Percentiles rank a stretch among this genome's conserved stretches.
Evolutionary conservation across 2,329 filamentous ascomycete genomes (phyloP).

Genomic region (Aschersonia sp.): DNA sequence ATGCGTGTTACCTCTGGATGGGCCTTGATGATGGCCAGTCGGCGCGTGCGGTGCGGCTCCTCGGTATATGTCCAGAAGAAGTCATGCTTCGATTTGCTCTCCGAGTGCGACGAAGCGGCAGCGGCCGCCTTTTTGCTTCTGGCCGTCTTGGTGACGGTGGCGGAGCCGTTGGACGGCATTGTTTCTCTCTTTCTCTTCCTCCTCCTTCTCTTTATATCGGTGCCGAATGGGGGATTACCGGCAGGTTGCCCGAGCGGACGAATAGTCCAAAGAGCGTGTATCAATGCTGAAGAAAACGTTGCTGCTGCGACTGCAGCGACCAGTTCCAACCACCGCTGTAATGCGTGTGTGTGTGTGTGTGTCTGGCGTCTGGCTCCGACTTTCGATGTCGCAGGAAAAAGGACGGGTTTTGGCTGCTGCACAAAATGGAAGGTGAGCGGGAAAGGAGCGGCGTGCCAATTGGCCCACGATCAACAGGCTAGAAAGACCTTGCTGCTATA

Average conservation of each 20-base stretch:
- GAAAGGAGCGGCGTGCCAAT: too few relatives aligned
- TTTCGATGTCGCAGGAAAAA: too few relatives aligned
- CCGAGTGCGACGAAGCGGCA: slow-evolving; percentile 6
- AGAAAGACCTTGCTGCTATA: too few relatives aligned
- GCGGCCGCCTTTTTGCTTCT: slow-evolving; percentile 11
- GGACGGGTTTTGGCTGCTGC: too few relatives aligned
- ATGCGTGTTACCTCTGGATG: slow-evolving; percentile 62
- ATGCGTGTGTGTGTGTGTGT: too few relatives aligned
- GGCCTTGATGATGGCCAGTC: slow-evolving; percentile 92
- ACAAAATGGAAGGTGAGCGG: too few relatives aligned
- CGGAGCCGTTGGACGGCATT: slow-evolving; percentile 15
- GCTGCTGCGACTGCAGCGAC: too few relatives aligned
- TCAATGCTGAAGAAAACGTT: too few relatives aligned
- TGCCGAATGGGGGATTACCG: background rate
- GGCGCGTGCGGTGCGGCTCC: slow-evolving; percentile 82
- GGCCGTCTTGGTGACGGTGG: slow-evolving; percentile 18
- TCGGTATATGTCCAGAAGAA: slow-evolving; percentile 99
- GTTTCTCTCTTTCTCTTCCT: background rate
- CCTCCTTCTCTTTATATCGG: background rate
- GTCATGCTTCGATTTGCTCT: slow-evolving; percentile 19
- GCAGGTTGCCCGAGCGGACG: background rate
- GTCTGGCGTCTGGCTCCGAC: too few relatives aligned
- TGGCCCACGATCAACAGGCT: too few relatives aligned
- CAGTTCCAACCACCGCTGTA: too few relatives aligned
- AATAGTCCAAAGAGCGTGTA: too few relatives aligned